phyloP scores from a whole-genome alignment of 2,329 filamentous ascomycete genomes.

The Allantophomopsis cytisporea region DNA sequence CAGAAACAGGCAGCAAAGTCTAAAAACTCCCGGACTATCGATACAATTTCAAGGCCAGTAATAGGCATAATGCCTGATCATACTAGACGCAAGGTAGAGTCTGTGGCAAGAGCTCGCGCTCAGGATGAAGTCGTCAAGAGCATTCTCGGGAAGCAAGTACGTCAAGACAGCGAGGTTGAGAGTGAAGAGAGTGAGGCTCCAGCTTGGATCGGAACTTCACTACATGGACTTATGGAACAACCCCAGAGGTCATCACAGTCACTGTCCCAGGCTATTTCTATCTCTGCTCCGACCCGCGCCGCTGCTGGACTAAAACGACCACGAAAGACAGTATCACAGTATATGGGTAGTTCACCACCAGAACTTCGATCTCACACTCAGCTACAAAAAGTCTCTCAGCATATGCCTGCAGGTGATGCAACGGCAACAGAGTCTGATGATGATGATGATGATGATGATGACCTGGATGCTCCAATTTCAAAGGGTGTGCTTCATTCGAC shows the following conservation, averaged over 20 bases:
- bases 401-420: neutral
- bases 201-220: conserved; percentile 20
- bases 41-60: conserved; percentile 23
- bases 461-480: conserved; percentile 13
- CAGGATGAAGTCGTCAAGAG: conserved; percentile 19
- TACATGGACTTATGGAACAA: conserved; percentile 29
- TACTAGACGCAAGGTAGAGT: conserved; percentile 16
- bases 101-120: conserved; percentile 19
- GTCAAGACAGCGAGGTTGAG: conserved; percentile 7
- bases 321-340: neutral
- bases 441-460: conserved; percentile 15
- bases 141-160: conserved; percentile 8
- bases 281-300: conserved; percentile 12
- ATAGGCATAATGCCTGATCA: conserved; percentile 15
- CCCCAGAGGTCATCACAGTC: conserved; percentile 17
- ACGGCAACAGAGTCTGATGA: conserved; percentile 8
- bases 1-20: conserved; percentile 43
- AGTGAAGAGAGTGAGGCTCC: conserved; percentile 19
- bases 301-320: conserved; percentile 16
- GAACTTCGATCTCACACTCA: too few relatives aligned
- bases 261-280: conserved; percentile 11
- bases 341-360: too few relatives aligned
- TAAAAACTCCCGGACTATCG: conserved; percentile 34
- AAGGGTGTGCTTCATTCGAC: too few relatives aligned
- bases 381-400: too few relatives aligned